Base-by-base conservation (phyloP, 192 early-diverging fungal genomes). In the Coemansia sp. region DNA sequence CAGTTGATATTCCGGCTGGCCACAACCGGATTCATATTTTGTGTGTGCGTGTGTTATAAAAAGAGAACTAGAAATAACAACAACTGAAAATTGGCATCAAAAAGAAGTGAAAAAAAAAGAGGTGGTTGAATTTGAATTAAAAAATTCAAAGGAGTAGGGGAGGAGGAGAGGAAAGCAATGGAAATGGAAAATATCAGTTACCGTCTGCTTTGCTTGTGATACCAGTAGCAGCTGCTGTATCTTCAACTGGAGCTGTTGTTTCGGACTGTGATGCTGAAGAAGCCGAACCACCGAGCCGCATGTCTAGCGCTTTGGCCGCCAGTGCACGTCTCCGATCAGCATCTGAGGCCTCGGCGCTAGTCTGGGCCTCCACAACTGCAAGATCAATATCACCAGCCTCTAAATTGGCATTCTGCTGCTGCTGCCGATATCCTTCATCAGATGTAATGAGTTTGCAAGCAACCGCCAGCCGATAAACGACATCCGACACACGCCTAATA, bases 301-400 rank as follows among this genome's bases (percentile, higher is more conserved):
- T 61, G 0, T 80, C 77, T 57, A 80, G 65, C 5, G 72, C 77
- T 65, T 74, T 80, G 20, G 77, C 64, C 3, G 77, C 77, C 50
- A 80, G 54, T 33, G 77, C 77, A 4, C 72, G 68, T 31, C 77
- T 60, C 61, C 77, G 67, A 23, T 80, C 77, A 7, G 71, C 72
- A 42, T 80, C 77, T 9, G 61, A 30, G 9, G 66, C 64, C 68
- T 67, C 71, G 3, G 61, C 29, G 32, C 27, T 36, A 25, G 57
- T n/a, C 22, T 63, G 51, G 2, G 21, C 3, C 52, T 8, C 61
- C 5, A 24, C 56, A 20, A 27, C 36, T 54, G 31, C 11, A 3
- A 24, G 20, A 1, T 27, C 21, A 27, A 24, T 31, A 54, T 31
- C 42, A 20, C 51, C 75, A 14, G 25, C 31, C 39, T 70, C 76